Base-by-base conservation (phyloP, 805 yeast genomes). In the Vanderwaltozyma verrucispora region DNA sequence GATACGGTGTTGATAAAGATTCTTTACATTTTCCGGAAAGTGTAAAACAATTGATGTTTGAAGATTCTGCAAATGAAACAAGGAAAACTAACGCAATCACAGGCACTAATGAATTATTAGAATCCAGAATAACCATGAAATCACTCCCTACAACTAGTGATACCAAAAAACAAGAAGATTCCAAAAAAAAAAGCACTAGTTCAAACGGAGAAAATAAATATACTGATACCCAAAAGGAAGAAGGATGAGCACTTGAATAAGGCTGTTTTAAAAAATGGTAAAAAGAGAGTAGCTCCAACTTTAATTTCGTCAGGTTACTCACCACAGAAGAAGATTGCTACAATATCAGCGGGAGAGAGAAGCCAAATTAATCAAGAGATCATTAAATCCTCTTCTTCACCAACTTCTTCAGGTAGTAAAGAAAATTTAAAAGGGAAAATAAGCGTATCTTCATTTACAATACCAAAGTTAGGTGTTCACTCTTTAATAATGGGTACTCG, bases 1-100 rank as follows among this genome's bases (percentile, higher is more conserved):
- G 86, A 47, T 89, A 82, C 54, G 97, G 98, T 44, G 87, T 83
- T 2, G 94, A 84, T 44, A 72, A 87, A 39, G 96, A 88, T 46
- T 73, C 83, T 8, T 67, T 81, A 64, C 79, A 80, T 16, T 82
- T 86, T 49, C 95, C 96, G 0, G 97, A 89, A 52, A 80, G 92
- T 57, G 72, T 80, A 1, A 80, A 75, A 37, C 96, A 88, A 58
- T 65, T 89, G 39, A 55, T 63, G 4, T 62, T 89, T 17, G 96
- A 87, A 47, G 85, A 79, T 28, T 67, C 67, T 43, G 76, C 84
- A 2, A 63, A 60, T 8, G 59, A 56, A 25, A 51, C n/a, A n/a
- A n/a, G n/a, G n/a, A n/a, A n/a, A n/a, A n/a, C n/a, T n/a, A n/a
- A n/a, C n/a, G n/a, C n/a, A n/a, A n/a, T n/a, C n/a, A n/a, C n/a